Evolutionary conservation across 176 grass and related monocot genomes (phyloP), one percentile per base, ranked within the genome.

Genomic region (Cenchrus purpureus): DNA sequence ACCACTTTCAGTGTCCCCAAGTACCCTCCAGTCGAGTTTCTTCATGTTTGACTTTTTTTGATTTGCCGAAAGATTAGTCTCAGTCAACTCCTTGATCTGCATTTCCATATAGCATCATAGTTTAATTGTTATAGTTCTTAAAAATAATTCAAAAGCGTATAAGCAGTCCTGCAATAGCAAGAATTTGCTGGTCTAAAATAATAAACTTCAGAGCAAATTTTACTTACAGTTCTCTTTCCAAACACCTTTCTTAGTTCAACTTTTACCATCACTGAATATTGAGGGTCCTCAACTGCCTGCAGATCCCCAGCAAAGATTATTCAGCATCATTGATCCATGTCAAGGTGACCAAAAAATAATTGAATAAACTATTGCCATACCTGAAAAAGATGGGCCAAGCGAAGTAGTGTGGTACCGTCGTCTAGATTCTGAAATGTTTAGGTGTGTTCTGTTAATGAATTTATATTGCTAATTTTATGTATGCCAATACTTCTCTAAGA

Each of bases 341-440:
- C 46, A 56, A 69, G 54, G 29, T 57, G 4, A 87, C 78, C 6
- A 45, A 70, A 84, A 48, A n/a, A 61, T 58, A 58, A 73, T 48
- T 82, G 43, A 65, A 59, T 84, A 56, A 53, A 60, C 45, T 50
- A 54, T 4, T 66, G 42, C 62, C 37, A 66, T 86, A 97, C 92
- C 92, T 97, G 65, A 86, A 95, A 97, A 19, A 97, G 80, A 87
- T 97, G 95, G n/a, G 91, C 95, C 88, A 95, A 67, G 4, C 95
- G 84, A 10, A 97, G 74, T 61, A 97, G 89, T 78, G 82, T 74
- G 52, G 88, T 91, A 65, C 86, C 95, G 87, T 97, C 95, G 86
- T 91, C 79, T 19, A 97, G 76, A 89, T 71, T 85, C 95, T 97
- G 86, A 73, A 91, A 90, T 49, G 22, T 82, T 44, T 15, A 86